Base-by-base conservation (phyloP, 257 asterid species). In the Solanum raphanifolium region DNA sequence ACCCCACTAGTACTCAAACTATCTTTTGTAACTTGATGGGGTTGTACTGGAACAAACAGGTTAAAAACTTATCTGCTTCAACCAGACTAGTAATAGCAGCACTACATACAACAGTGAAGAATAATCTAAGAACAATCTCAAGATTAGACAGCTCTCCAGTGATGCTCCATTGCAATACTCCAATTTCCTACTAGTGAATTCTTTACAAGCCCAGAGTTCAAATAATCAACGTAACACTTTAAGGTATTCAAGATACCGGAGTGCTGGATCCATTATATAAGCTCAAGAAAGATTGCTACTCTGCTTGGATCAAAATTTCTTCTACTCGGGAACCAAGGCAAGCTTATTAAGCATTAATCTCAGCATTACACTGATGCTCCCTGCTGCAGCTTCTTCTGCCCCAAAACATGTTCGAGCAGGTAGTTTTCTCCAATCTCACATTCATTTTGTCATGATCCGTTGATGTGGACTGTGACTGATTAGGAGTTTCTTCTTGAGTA, bases 331-430 rank as follows among this genome's bases (percentile, higher is more conserved):
- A 35, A 58, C 88, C 84, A 76, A 76, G 32, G 41, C 52, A 38
- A 72, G 25, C 90, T 32, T 29, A 82, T 48, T 93, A 94, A 74
- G 97, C 95, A 84, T 95, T 97, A 78, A 95, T 97, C 86, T 97
- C 99, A 7, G 98, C 98, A 90, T 97, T 95, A 89, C 99, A 97
- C 90, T 93, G 99, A 89, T 94, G 86, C 93, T 95, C 99, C 89
- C 99, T 91, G 91, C 98, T 95, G 91, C 99, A 97, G 94, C 98
- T 95, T 89, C 99, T 91, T 91, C 99, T 90, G 32, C 98, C 95
- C 98, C 99, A 95, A 89, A 97, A 95, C 97, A 95, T 95, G 90
- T 92, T 91, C 31, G 99, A 93, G 87, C 99, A 97, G 2, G 96
- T 95, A 4, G 94, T 94, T 84, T 93, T 95, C 89, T 90, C 97